These are phyloP conservation scores for Mimosa pudica DNA, from an alignment of 306 rosid species.

Conservation along the genomic window DNA sequence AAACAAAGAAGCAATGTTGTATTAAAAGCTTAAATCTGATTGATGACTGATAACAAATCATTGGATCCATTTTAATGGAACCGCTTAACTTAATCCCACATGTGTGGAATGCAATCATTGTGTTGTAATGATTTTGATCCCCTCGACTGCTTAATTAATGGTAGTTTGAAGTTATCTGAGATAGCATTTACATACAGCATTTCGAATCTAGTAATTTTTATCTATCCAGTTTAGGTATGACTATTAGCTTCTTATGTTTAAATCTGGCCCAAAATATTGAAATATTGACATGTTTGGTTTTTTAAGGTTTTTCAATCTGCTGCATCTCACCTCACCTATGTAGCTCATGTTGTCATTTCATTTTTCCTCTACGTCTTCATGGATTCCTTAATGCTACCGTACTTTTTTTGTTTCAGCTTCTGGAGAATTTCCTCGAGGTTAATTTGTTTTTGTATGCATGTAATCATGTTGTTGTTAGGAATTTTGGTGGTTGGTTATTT, in stretches of 20 bases:
- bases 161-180: neutral
- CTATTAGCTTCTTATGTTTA: neutral
- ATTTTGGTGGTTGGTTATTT: slow-evolving; percentile 5
- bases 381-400: slow-evolving; percentile 5
- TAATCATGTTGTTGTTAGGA: slow-evolving; percentile 8
- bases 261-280: neutral
- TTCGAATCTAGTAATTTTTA: neutral
- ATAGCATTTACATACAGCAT: neutral
- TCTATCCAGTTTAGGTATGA: neutral
- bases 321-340: slow-evolving; percentile 6
- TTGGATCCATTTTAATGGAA: neutral
- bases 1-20: neutral
- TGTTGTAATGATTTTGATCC: neutral
- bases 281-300: neutral
- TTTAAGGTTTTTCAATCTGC: neutral
- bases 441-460: slow-evolving; percentile 15
- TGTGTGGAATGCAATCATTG: neutral
- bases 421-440: slow-evolving; percentile 23
- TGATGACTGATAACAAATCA: neutral
- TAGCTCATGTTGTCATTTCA: slow-evolving; percentile 11
- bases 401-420: slow-evolving; percentile 8
- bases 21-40: neutral
- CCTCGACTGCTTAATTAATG: neutral
- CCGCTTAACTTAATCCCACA: neutral
- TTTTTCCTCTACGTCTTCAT: slow-evolving; percentile 13